Evolutionary conservation across 2,329 filamentous ascomycete genomes (phyloP).

Genomic region (Fusarium staphyleae): DNA sequence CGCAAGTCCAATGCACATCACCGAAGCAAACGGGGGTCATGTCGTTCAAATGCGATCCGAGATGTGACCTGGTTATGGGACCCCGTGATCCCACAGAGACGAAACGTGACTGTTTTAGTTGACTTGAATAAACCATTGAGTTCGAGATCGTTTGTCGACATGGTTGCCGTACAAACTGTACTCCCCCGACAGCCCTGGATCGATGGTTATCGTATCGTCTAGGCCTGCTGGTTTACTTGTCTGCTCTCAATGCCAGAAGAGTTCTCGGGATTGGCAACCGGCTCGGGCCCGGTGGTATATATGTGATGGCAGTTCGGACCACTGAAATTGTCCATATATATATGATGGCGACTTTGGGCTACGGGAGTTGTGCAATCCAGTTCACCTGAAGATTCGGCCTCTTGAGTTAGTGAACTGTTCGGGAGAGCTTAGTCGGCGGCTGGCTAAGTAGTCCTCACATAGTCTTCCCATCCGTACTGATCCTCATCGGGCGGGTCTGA

Average conservation of each 20-base stretch:
- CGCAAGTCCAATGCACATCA: no score
- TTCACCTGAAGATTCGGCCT: neutral
- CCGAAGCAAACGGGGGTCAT: no score
- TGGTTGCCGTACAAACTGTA: no score
- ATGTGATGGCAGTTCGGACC: no score
- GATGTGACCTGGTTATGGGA: no score
- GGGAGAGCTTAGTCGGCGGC: neutral
- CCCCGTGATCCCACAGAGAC: no score
- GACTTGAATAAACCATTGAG: no score
- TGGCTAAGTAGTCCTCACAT: slow-evolving; percentile 5
- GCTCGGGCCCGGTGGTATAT: neutral
- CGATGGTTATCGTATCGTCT: neutral
- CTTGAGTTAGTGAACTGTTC: neutral
- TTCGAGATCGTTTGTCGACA: no score
- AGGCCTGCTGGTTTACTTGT: neutral
- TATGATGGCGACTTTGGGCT: neutral
- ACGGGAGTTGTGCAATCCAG: neutral
- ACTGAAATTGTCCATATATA: no score
- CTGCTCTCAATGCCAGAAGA: no score
- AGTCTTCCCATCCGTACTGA: slow-evolving; percentile 1
- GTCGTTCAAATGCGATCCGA: no score
- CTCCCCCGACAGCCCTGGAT: neutral
- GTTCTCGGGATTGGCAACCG: neutral
- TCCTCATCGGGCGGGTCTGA: neutral
- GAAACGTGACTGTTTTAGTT: no score